A percentile compares a stretch with the other conserved stretches of the same genome.
Conservation (phyloP, 208 protist species). For the Leishmania guyanensis region DNA sequence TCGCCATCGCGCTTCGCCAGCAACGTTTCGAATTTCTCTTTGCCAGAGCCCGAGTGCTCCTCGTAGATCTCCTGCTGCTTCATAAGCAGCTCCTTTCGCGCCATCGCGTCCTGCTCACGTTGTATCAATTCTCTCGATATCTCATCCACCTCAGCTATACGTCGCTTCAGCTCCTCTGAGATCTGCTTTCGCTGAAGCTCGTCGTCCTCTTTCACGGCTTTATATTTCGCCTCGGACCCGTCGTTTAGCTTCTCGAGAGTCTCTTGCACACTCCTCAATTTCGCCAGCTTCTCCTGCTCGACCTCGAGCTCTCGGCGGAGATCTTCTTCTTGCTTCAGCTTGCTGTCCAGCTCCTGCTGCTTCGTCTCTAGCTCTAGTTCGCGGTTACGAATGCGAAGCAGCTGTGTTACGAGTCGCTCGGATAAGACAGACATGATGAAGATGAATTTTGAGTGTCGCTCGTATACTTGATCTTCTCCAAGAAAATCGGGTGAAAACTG, state of each 20-base stretch:
- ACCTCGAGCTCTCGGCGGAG: conserved; percentile 33
- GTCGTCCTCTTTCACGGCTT: conserved; percentile 44
- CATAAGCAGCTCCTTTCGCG: conserved; percentile 45
- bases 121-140: conserved; percentile 41
- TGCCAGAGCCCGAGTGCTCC: conserved; percentile 37
- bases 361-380: conserved; percentile 49
- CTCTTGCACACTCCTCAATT: conserved; percentile 37
- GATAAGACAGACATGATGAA: conserved; percentile 43
- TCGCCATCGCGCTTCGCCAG: conserved; percentile 54
- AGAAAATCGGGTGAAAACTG: neutral
- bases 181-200: conserved; percentile 44
- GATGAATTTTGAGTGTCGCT: neutral
- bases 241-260: conserved; percentile 54
- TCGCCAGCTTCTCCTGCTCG: conserved; percentile 42
- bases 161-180: conserved; percentile 32
- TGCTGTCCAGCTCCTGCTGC: conserved; percentile 34
- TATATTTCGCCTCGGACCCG: conserved; percentile 51
- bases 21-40: conserved; percentile 55
- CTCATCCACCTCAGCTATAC: conserved; percentile 55
- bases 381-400: conserved; percentile 49
- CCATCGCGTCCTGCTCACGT: conserved; percentile 38
- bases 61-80: conserved; percentile 72
- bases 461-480: neutral
- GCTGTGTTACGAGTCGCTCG: conserved; percentile 65
- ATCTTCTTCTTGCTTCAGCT: conserved; percentile 36